Base-by-base conservation (phyloP, 1,284 basidiomycete genomes). In the Ustilago curta region DNA sequence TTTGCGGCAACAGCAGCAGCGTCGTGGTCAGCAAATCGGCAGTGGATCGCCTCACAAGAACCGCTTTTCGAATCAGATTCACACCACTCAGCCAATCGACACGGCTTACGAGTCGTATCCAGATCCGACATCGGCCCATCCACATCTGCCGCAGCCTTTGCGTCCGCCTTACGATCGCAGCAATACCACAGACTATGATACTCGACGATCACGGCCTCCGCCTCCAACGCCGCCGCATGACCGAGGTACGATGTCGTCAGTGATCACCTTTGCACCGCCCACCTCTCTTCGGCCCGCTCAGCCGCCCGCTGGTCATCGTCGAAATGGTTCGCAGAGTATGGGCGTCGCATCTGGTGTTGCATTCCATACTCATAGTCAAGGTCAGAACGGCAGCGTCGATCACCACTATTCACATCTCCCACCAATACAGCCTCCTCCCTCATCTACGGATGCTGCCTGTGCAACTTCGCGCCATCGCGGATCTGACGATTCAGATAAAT, bases 51-150 rank as follows among this genome's bases (percentile, higher is more conserved):
- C 68, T 9, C 50, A 32, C 23, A 64, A 65, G 40, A 53, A 64
- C 16, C 68, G 54, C 6, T 50, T 60, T 16, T 50, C 67, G 6
- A 50, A 35, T 9, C 60, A 53, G 1, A 18, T 49, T 6, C 23
- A 50, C 42, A 31, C 43, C 1, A 7, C 49, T 9, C 55, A 48
- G 3, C 35, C 43, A 3, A 31, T 39, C 19, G 57, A 70, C 11
- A 32, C 40, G 25, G 50, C 54, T 8, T 65, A 70, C 45, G 58
- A 64, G 16, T 64, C 58, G n/a, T 70, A 65, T 29, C 61, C 61
- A 27, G 68, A 70, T 50, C 53, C 68, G 4, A 37, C 48, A 23
- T 49, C 68, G 29, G 43, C 48, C 4, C 57, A 51, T 18, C 39
- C 52, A 2, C 56, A 70, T 19, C 44, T 37, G 3, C 53, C 52